Conservation (phyloP, 495 filamentous ascomycete genomes). For the Penicillium bovifimosum region DNA sequence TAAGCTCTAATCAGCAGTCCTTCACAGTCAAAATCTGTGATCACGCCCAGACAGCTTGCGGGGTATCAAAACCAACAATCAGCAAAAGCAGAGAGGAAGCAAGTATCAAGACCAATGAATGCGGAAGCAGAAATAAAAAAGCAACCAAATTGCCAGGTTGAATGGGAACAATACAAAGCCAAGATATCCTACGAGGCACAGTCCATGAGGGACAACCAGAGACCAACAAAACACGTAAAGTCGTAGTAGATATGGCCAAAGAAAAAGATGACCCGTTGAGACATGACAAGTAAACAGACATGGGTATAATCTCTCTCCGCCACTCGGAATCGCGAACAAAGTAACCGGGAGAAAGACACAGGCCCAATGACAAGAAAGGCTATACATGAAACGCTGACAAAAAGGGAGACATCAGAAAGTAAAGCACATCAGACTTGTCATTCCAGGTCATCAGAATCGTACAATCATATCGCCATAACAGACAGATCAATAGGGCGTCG, state of each 20-base stretch:
- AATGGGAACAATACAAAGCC: conserved; percentile 1
- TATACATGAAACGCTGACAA: conserved; percentile 21
- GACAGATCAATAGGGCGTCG: conserved; percentile 11
- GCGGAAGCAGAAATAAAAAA: neutral
- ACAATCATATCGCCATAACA: conserved; percentile 43
- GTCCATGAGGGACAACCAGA: neutral
- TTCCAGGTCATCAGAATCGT: conserved; percentile 47
- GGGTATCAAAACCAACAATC: conserved; percentile 6
- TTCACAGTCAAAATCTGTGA: neutral
- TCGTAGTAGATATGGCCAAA: conserved; percentile 14
- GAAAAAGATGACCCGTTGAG: conserved; percentile 24
- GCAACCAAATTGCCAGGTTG: neutral
- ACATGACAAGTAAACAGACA: conserved; percentile 24
- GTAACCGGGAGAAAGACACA: conserved; percentile 19
- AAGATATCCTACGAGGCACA: conserved; percentile 1
- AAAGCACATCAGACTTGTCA: conserved; percentile 35
- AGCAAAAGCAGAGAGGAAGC: neutral
- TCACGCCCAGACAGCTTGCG: conserved; percentile 4
- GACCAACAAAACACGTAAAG: conserved; percentile 1
- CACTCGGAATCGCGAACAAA: conserved; percentile 18
- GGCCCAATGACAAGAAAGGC: conserved; percentile 15
- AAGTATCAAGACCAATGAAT: neutral
- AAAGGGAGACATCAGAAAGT: conserved; percentile 13
- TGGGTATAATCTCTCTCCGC: conserved; percentile 29
- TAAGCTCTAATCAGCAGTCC: neutral